phyloP scores from a whole-genome alignment of 2,329 filamentous ascomycete species.

The Cordyceps tenuipes region DNA sequence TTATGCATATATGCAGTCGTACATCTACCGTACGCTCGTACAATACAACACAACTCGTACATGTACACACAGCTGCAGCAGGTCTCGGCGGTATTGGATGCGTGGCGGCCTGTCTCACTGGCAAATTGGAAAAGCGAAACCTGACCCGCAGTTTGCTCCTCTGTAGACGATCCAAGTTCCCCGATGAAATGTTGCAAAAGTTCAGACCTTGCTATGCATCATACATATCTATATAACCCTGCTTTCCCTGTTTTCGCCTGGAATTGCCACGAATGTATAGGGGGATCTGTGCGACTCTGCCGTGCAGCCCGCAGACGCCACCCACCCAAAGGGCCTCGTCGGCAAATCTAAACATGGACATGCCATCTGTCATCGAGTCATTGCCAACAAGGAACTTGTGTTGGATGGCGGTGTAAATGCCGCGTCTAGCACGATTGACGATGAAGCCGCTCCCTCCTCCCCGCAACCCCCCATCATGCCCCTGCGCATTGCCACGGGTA shows the following conservation, averaged over 20 bases:
- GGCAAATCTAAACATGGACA: slow-evolving; percentile 26
- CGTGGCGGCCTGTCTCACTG: not conserved
- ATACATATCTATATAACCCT: no score
- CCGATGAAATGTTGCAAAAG: no score
- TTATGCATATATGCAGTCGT: not conserved
- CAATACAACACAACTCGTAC: no score
- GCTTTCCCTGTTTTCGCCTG: no score
- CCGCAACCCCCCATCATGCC: no score
- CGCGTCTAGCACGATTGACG: not conserved
- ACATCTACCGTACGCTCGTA: no score
- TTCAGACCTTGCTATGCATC: no score
- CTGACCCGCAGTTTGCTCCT: not conserved
- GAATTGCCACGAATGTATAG: no score
- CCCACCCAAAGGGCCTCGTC: not conserved
- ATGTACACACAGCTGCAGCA: not conserved
- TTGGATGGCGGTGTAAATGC: slow-evolving; percentile 15
- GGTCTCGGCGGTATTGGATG: not conserved
- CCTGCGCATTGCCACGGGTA: no score
- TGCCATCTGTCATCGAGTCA: slow-evolving; percentile 29
- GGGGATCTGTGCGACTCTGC: not conserved
- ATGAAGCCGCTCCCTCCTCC: no score
- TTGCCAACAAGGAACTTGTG: slow-evolving; percentile 45
- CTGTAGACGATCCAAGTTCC: no score
- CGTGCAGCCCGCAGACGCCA: not conserved
- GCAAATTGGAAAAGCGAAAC: not conserved